Base-by-base conservation (phyloP, 768 basidiomycete species). In the Naganishia kalamii region DNA sequence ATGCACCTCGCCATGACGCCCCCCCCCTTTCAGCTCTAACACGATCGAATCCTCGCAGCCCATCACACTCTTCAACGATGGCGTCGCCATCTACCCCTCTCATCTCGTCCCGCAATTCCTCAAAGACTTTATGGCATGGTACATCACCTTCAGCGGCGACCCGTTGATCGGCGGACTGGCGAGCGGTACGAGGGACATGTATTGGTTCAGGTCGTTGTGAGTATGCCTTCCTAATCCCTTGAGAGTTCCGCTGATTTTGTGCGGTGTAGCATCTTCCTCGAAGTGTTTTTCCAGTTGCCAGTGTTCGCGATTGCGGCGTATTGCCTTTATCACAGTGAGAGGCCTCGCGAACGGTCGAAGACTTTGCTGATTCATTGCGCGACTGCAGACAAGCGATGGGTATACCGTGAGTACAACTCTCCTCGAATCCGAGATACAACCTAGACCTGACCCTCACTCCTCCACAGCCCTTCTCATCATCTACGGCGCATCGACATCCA, bases 401-500 rank as follows among this genome's bases (percentile, higher is more conserved):
- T 75, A 11, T 75, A 77, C 62, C 74, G 74, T 74, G 43, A 51
- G 75, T 68, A 25, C 43, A 35, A 43, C 40, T 44, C n/a, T 52
- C 65, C 52, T 43, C 23, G 8, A 12, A 40, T n/a, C 21, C 21
- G 4, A 35, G 27, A 21, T 27, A 44, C 11, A n/a, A 87, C 86
- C 80, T 63, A 82, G 81, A 1, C 80, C 76, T 7, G 75, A 77
- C 15, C 72, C 79, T 84, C 13, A 5, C 44, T 8, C 37, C 17
- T 40, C 37, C 12, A 50, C 63, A 76, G 75, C 76, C 29, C 80
- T 90, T 33, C 78, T 92, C 15, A 80, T 88, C 10, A 75, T 86
- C 30, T 92, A 92, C 76, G 88, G 82, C 30, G 87, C 88, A 0
- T 89, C 88, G 0, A 87, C 89, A 2, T 81, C 84, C 0, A 92